These are phyloP conservation scores for Saturnispora sekii DNA, from an alignment of 805 yeast genomes.

Conservation along the genomic window DNA sequence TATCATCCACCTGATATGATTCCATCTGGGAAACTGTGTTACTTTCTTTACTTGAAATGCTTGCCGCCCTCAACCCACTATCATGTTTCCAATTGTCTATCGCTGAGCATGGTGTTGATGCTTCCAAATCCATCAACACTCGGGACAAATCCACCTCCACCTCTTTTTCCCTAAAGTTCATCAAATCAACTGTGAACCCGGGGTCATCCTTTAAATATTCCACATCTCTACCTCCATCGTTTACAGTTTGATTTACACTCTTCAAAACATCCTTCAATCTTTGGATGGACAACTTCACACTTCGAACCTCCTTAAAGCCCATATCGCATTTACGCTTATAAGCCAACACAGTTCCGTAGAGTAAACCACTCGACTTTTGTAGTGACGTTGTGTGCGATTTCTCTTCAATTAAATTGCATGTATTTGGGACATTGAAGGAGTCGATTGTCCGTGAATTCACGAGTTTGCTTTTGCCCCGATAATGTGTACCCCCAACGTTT, in stretches of 20 bases:
- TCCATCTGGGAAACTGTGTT: not conserved
- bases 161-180: not conserved
- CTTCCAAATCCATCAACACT: not conserved
- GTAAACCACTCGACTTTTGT: slow-evolving; percentile 33
- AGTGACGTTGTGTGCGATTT: slow-evolving; percentile 18
- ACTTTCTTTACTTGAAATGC: not conserved
- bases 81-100: not conserved
- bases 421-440: slow-evolving; percentile 32
- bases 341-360: slow-evolving; percentile 40
- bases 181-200: slow-evolving; percentile 15
- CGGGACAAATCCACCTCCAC: not conserved
- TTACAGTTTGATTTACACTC: too few species aligned
- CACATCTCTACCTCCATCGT: not conserved
- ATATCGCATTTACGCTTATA: slow-evolving; percentile 34
- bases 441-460: slow-evolving; percentile 20
- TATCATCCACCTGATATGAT: not conserved
- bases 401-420: slow-evolving; percentile 27
- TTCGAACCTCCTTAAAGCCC: slow-evolving; percentile 10
- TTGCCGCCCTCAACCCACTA: slow-evolving; percentile 4
- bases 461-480: not conserved
- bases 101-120: not conserved
- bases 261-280: not conserved
- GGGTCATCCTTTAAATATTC: slow-evolving; percentile 28
- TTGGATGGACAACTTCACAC: slow-evolving; percentile 29
- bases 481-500: not conserved